Conservation (phyloP, 176 grass and related monocot genomes). For the Cymbopogon citratus region DNA sequence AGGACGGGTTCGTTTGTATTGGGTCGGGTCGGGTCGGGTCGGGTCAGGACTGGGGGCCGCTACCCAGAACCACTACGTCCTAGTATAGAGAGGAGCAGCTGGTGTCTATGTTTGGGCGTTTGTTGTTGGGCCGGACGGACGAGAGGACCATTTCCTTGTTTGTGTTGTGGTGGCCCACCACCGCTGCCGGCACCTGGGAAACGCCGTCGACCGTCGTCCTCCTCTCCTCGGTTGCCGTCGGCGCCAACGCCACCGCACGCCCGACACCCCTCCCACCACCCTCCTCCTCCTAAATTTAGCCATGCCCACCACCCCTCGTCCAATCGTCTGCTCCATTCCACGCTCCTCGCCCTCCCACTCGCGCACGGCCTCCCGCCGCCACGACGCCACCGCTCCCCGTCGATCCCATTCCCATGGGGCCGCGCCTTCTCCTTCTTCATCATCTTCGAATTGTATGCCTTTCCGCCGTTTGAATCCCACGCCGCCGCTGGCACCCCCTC, state of each 20-base stretch:
- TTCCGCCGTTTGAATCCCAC: neutral
- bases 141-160: neutral
- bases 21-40: too few relatives aligned
- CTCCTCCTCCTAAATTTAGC: conserved; percentile 37
- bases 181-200: neutral
- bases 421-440: neutral
- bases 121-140: neutral
- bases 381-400: neutral
- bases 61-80: too few relatives aligned
- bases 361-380: neutral
- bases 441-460: neutral
- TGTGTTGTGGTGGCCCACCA: neutral
- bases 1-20: neutral
- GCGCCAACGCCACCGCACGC: neutral
- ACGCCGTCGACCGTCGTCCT: neutral
- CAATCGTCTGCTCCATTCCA: neutral
- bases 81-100: too few relatives aligned
- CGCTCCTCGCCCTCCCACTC: neutral
- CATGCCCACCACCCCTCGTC: neutral
- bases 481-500: neutral
- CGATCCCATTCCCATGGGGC: neutral
- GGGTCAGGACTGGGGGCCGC: too few relatives aligned
- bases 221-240: neutral
- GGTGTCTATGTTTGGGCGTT: neutral
- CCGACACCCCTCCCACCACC: neutral